A percentile compares a stretch with the other conserved stretches of the same genome.
phyloP scores from a whole-genome alignment of 768 basidiomycete species.

The Serendipita vermifera region DNA sequence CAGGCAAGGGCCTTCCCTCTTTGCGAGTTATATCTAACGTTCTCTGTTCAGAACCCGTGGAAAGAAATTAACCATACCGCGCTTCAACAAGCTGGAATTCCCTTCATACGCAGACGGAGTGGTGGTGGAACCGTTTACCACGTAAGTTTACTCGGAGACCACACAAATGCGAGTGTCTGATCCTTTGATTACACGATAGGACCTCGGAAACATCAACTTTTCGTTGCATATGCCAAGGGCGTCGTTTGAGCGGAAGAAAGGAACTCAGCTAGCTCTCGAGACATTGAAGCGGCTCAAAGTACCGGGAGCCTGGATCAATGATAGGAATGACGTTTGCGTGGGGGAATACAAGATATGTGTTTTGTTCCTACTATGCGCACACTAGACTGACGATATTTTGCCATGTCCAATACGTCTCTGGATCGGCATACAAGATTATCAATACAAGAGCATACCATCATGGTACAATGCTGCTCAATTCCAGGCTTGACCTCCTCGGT shows the following conservation, averaged over 20 bases:
- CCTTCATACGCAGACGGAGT: slow-evolving; percentile 72
- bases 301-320: slow-evolving; percentile 59
- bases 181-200: slow-evolving; percentile 35
- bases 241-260: slow-evolving; percentile 65
- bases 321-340: slow-evolving; percentile 83
- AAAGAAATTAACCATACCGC: slow-evolving; percentile 76
- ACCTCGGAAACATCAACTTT: slow-evolving; percentile 94
- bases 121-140: slow-evolving; percentile 97
- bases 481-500: slow-evolving; percentile 56
- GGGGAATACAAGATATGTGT: slow-evolving; percentile 75
- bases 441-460: slow-evolving; percentile 90
- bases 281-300: slow-evolving; percentile 69
- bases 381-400: slow-evolving; percentile 11
- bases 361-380: slow-evolving; percentile 13
- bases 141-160: slow-evolving; percentile 35
- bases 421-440: slow-evolving; percentile 94
- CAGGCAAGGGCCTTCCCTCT: slow-evolving; percentile 29
- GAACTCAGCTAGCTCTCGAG: slow-evolving; percentile 60
- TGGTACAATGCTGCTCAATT: slow-evolving; percentile 94
- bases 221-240: slow-evolving; percentile 79
- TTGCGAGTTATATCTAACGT: background rate
- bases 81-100: slow-evolving; percentile 39
- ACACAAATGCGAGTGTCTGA: background rate
- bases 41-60: slow-evolving; percentile 71
- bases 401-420: slow-evolving; percentile 57